phyloP scores from a whole-genome alignment of 78 protist genomes.

The Cavenderia fasciculata region DNA sequence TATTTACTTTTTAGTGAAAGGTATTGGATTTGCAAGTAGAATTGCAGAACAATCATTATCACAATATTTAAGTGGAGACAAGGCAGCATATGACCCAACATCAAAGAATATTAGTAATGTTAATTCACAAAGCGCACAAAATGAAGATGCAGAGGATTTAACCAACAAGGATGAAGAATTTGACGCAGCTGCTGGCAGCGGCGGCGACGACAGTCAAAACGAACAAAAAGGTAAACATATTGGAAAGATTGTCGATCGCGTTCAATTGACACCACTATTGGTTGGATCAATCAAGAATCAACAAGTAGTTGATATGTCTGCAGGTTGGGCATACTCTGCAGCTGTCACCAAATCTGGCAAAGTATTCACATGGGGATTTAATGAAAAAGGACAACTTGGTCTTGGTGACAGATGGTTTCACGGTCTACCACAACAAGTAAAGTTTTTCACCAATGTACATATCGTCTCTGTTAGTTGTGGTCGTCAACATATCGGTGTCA shows the following conservation, averaged over 20 bases:
- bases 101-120: neutral
- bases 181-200: neutral
- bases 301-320: slow-evolving; percentile 26
- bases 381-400: slow-evolving; percentile 80
- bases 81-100: slow-evolving; percentile 8
- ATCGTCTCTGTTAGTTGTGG: slow-evolving; percentile 66
- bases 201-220: neutral
- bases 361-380: slow-evolving; percentile 80
- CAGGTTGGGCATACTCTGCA: slow-evolving; percentile 74
- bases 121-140: neutral
- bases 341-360: slow-evolving; percentile 36
- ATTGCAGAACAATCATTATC: slow-evolving; percentile 55
- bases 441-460: neutral
- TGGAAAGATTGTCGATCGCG: slow-evolving; percentile 58
- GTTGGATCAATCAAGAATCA: slow-evolving; percentile 5
- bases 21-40: neutral
- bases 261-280: slow-evolving; percentile 23
- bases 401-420: slow-evolving; percentile 65
- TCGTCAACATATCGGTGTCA: slow-evolving; percentile 68
- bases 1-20: slow-evolving; percentile 12
- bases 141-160: slow-evolving; percentile 6
- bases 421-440: slow-evolving; percentile 37
- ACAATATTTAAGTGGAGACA: slow-evolving; percentile 48
- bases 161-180: slow-evolving; percentile 5
- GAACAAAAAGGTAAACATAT: slow-evolving; percentile 9